phyloP scores from a whole-genome alignment of 2,329 filamentous ascomycete species.

The Fusarium staphyleae region DNA sequence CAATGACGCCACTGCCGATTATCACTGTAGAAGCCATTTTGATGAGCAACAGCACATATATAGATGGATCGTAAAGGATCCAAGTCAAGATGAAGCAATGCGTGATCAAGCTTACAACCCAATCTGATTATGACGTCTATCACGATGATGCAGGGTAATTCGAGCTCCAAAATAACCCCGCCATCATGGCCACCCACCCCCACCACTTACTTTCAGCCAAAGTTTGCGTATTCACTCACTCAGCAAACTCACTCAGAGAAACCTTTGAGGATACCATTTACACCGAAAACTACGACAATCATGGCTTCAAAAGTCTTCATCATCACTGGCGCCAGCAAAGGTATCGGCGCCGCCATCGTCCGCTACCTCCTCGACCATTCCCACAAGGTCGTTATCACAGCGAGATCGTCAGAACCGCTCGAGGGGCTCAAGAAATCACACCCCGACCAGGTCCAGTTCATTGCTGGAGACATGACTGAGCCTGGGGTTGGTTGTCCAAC shows the following conservation, averaged over 20 bases:
- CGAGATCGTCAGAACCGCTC: constrained; percentile 59
- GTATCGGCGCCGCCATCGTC: constrained; percentile 65
- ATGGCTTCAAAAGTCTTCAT: constrained; percentile 72
- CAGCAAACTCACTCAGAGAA: constrained; percentile 1
- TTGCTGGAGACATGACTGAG: constrained; percentile 63
- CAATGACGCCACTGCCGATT: constrained; percentile 74
- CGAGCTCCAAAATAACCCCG: constrained; percentile 28
- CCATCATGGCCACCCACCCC: constrained; percentile 26
- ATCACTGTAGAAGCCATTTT: constrained; percentile 65
- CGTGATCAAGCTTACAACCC: constrained; percentile 6
- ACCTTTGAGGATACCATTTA: background rate
- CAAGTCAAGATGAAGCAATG: constrained; percentile 4
- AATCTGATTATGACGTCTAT: constrained; percentile 26
- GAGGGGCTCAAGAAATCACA: constrained; percentile 59
- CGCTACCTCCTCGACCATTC: constrained; percentile 58
- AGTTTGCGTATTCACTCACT: constrained; percentile 8
- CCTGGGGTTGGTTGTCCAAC: constrained; percentile 42
- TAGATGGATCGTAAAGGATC: background rate
- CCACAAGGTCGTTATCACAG: constrained; percentile 67
- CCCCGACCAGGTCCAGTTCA: constrained; percentile 58
- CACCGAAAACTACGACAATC: constrained; percentile 22
- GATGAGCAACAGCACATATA: constrained; percentile 3
- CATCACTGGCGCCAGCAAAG: constrained; percentile 70
- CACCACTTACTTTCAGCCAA: background rate
- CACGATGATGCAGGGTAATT: constrained; percentile 33